Evolutionary conservation across 1,284 basidiomycete genomes (phyloP).

Genomic region (Cryptococcus depauperatus): DNA sequence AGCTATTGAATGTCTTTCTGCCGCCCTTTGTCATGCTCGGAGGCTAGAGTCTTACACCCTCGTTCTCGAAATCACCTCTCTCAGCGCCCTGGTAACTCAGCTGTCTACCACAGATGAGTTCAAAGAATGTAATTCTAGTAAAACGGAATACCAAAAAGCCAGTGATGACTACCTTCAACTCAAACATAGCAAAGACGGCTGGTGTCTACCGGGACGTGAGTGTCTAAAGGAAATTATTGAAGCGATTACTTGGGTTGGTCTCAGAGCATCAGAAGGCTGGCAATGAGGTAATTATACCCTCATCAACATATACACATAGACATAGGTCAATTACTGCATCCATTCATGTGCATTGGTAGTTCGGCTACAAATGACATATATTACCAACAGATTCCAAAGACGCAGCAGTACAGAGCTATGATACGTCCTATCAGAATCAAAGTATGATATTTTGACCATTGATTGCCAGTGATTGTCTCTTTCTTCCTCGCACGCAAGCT

Average conservation of each 20-base stretch:
- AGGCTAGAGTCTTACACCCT: constrained; percentile 13
- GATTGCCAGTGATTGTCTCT: no score
- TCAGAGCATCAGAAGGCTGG: constrained; percentile 32
- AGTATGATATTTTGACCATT: no score
- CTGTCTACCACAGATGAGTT: neutral
- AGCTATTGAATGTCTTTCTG: constrained; percentile 10
- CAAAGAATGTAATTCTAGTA: neutral
- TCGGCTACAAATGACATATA: no score
- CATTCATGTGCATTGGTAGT: no score
- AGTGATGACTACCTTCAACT: constrained; percentile 1
- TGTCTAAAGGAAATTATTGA: constrained; percentile 20
- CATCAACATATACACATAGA: no score
- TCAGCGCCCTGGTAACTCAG: constrained; percentile 14
- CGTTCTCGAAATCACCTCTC: constrained; percentile 7
- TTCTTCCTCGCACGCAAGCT: no score
- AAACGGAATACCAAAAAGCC: constrained; percentile 1
- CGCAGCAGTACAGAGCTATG: no score
- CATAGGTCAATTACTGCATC: no score
- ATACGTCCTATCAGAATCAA: no score
- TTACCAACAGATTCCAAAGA: no score
- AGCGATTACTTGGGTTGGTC: constrained; percentile 30
- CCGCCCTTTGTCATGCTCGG: constrained; percentile 8
- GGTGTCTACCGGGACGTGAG: neutral
- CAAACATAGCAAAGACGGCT: neutral
- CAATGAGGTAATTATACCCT: neutral